Evolutionary conservation across 2,329 filamentous ascomycete genomes (phyloP), one percentile per base, ranked within the genome.

Genomic region (Xylariaceae sp.): DNA sequence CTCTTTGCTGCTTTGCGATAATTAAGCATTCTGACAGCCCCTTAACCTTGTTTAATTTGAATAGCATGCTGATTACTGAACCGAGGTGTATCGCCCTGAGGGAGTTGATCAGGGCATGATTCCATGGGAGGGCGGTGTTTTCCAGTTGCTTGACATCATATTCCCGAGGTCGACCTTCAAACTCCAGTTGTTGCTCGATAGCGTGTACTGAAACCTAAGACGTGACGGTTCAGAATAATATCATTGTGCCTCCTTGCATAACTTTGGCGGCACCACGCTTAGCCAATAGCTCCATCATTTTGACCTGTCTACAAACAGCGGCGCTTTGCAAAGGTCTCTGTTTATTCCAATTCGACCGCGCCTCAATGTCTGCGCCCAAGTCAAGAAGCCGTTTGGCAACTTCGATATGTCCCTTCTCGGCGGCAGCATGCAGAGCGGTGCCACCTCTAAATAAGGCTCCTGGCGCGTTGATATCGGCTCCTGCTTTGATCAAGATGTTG

Each of bases 361-460:
- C 66, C 48, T 75, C 67, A 13, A 74, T 51, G 13, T 74, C 55
- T 6, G 71, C 72, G 12, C 73, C 73, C 4, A 54, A 57, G 2
- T 65, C 62, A 42, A 74, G 55, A 7, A 76, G 65, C 39, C 59
- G 55, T 12, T 60, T 52, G 3, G 70, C 63, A 1, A 70, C 49
- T 2, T 59, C 55, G 13, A 53, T 5, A 52, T 67, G 56, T 0
- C 68, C 68, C 2, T 58, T 61, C 15, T 66, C 61, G 1, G 66
- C 64, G 7, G 71, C 72, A 55, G 59, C 67, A 68, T 63, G 77
- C 64, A 69, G 71, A 56, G 62, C 73, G 62, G 56, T 78, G 59
- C 61, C 69, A 55, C 56, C 71, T 40, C 63, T 63, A 47, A 69
- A 71, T 63, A 56, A 70, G 60, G 47, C 62, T 55, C 57, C 65